Percentiles rank a stretch among this genome's conserved stretches.
Evolutionary conservation across 805 yeast genomes (phyloP).

Genomic region (Candida maesae): DNA sequence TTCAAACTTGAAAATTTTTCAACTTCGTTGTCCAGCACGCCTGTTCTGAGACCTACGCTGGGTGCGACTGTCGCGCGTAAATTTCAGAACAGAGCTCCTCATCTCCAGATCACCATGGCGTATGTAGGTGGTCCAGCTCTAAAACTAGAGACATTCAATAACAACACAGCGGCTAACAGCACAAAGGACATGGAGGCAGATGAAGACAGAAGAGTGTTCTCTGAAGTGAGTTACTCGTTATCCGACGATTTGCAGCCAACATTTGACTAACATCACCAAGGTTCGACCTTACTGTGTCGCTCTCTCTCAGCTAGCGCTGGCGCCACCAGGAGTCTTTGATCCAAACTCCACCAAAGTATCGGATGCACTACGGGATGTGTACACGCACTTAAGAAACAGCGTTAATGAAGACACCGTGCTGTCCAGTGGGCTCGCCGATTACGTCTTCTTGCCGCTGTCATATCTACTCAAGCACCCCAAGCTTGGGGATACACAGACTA

Average conservation of each 20-base stretch:
- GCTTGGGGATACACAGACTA: conserved; percentile 44
- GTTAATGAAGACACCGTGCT: conserved; percentile 21
- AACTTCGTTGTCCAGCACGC: background rate
- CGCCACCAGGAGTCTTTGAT: conserved; percentile 33
- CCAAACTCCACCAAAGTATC: conserved; percentile 31
- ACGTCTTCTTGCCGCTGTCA: conserved; percentile 58
- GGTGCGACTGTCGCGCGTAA: background rate
- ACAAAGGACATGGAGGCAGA: background rate
- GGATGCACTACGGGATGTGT: conserved; percentile 33
- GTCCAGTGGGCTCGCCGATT: conserved; percentile 49
- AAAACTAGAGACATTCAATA: no score
- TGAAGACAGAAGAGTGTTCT: background rate
- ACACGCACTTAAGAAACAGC: conserved; percentile 17
- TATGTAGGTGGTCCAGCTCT: background rate
- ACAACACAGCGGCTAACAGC: background rate
- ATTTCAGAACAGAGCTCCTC: background rate
- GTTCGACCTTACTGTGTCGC: conserved; percentile 41
- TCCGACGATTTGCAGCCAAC: background rate
- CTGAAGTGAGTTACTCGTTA: background rate
- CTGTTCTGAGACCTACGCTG: conserved; percentile 5
- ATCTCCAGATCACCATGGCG: background rate
- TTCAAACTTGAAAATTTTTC: conserved; percentile 11
- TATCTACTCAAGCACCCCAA: conserved; percentile 45
- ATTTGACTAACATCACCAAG: no score
- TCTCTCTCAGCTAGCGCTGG: conserved; percentile 41